phyloP scores from a whole-genome alignment of 768 basidiomycete genomes.

The Hericium rajendrae region DNA sequence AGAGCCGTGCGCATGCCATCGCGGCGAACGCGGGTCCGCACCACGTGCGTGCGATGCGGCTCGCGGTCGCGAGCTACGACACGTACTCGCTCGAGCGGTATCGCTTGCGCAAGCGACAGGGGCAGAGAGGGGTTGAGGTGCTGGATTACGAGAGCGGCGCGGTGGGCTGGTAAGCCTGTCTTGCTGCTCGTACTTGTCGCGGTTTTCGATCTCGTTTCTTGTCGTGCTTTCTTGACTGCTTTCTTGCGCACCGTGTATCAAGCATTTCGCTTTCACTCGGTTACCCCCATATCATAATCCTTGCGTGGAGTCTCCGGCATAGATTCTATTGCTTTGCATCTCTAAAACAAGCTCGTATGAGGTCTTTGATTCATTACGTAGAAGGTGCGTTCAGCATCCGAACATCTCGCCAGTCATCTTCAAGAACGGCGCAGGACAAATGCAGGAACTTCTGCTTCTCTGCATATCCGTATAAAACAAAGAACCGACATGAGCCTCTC shows the following conservation, averaged over 20 bases:
- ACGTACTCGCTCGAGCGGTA: slow-evolving; percentile 72
- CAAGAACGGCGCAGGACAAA: too few relatives aligned
- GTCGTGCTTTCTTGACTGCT: neutral
- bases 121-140: slow-evolving; percentile 46
- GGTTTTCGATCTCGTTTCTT: neutral
- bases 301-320: neutral
- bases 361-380: neutral
- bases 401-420: neutral
- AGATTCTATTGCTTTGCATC: neutral
- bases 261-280: neutral
- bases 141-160: slow-evolving; percentile 53
- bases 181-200: neutral
- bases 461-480: too few relatives aligned
- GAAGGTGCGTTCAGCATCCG: neutral
- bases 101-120: slow-evolving; percentile 55
- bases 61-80: slow-evolving; percentile 72
- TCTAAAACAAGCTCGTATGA: neutral
- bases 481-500: too few relatives aligned
- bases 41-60: slow-evolving; percentile 75
- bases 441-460: too few relatives aligned
- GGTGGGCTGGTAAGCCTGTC: slow-evolving; percentile 51
- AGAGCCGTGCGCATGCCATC: slow-evolving; percentile 74
- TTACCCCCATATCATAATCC: neutral
- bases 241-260: neutral
- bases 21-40: slow-evolving; percentile 72